These are phyloP conservation scores for Fusarium sp. DNA, from an alignment of 2,329 filamentous ascomycete species.

Conservation along the genomic window DNA sequence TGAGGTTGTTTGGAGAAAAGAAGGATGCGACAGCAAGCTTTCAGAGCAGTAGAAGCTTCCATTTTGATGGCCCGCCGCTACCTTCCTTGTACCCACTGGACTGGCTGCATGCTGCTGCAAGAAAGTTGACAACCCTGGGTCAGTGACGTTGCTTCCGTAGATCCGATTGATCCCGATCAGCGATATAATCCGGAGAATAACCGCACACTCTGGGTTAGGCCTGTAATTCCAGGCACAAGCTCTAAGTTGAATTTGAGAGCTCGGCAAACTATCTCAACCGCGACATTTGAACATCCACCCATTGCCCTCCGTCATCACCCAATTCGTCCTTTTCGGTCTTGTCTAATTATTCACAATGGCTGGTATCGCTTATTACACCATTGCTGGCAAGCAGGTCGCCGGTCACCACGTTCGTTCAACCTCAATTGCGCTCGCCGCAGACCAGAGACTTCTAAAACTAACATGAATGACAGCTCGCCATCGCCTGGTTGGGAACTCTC, in stretches of 20 bases:
- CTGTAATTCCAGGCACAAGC: slow-evolving; percentile 48
- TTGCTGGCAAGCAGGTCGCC: slow-evolving; percentile 68
- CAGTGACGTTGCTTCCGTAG: slow-evolving; percentile 38
- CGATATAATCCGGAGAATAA: slow-evolving; percentile 42
- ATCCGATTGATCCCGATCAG: slow-evolving; percentile 40
- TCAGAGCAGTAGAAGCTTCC: slow-evolving; percentile 17
- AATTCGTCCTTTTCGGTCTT: slow-evolving; percentile 40
- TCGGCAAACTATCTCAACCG: slow-evolving; percentile 43
- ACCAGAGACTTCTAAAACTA: slow-evolving; percentile 17
- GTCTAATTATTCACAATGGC: slow-evolving; percentile 47
- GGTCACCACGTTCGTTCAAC: slow-evolving; percentile 66
- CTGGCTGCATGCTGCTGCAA: background rate
- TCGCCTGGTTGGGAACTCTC: slow-evolving; percentile 62
- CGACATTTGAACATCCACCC: slow-evolving; percentile 42
- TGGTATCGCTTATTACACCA: slow-evolving; percentile 58
- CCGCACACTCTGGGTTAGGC: slow-evolving; percentile 38
- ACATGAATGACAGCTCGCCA: slow-evolving; percentile 60
- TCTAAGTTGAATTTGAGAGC: slow-evolving; percentile 39
- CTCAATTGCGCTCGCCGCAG: slow-evolving; percentile 21
- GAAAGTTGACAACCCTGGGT: background rate
- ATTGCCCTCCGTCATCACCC: slow-evolving; percentile 44
- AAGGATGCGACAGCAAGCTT: background rate
- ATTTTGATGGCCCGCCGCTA: slow-evolving; percentile 33
- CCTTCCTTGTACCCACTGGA: slow-evolving; percentile 13
- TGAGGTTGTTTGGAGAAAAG: slow-evolving; percentile 1